Conservation (phyloP, 805 yeast genomes). For the Yamadazyma phyllophila region DNA sequence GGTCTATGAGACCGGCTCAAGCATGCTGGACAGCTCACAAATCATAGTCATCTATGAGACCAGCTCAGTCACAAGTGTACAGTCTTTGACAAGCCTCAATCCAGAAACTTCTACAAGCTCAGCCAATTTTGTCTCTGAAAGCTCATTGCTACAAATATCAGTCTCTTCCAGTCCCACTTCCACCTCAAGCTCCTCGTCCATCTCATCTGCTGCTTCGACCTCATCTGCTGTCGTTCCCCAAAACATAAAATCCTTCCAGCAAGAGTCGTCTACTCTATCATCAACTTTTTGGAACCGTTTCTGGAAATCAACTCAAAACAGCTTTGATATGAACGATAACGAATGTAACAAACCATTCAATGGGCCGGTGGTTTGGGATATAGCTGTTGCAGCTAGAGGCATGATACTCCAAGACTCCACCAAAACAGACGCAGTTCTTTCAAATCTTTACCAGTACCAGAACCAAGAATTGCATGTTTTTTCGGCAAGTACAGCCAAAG, state of each 20-base stretch:
- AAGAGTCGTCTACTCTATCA: background rate
- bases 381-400: constrained; percentile 25
- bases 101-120: too few species aligned
- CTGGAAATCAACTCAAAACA: constrained; percentile 15
- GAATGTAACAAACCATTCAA: constrained; percentile 14
- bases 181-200: too few species aligned
- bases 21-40: too few species aligned
- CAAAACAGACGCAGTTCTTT: constrained; percentile 12
- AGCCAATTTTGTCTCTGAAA: too few species aligned
- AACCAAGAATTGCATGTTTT: constrained; percentile 19
- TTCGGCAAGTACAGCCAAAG: constrained; percentile 22
- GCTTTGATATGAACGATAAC: constrained; percentile 20
- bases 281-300: constrained; percentile 18
- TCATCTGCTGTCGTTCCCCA: background rate
- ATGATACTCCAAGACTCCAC: constrained; percentile 12
- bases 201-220: background rate
- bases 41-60: too few species aligned
- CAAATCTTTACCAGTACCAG: constrained; percentile 18
- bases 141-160: too few species aligned
- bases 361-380: constrained; percentile 25
- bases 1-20: too few species aligned
- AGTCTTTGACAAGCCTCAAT: too few species aligned
- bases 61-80: background rate
- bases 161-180: too few species aligned
- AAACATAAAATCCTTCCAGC: background rate